phyloP scores from a whole-genome alignment of 139 green algal species.

The Chlamydomonas sp. region DNA sequence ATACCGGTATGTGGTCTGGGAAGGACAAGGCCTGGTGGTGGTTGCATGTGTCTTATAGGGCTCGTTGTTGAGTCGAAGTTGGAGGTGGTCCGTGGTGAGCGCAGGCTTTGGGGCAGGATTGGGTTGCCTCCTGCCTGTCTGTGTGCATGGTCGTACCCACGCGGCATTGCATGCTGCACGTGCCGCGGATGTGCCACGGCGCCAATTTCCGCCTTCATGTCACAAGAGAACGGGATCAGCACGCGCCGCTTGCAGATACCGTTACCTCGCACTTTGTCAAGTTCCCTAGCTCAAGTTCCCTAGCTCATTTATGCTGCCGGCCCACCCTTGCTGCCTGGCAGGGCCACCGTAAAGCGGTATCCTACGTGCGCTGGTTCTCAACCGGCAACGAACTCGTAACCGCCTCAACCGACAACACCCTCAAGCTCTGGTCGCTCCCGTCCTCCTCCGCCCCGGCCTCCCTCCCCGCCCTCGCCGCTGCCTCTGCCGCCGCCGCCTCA shows the following conservation, averaged over 20 bases:
- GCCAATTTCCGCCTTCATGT: too few relatives aligned
- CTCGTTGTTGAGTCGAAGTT: background rate
- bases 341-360: conserved; percentile 79
- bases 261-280: too few relatives aligned
- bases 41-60: background rate
- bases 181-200: too few relatives aligned
- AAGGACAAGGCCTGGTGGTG: background rate
- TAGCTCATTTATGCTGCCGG: background rate
- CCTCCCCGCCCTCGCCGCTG: background rate
- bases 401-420: conserved; percentile 90
- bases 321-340: background rate
- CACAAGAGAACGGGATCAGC: too few relatives aligned
- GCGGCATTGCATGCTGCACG: too few relatives aligned
- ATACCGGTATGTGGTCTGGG: too few relatives aligned
- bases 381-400: conserved; percentile 72
- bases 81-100: background rate
- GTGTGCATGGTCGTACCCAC: too few relatives aligned
- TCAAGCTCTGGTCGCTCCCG: conserved; percentile 75
- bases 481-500: background rate
- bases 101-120: too few relatives aligned
- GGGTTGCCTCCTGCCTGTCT: too few relatives aligned
- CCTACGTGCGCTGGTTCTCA: conserved; percentile 91
- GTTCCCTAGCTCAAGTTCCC: too few relatives aligned
- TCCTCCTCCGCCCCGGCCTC: background rate
- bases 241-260: too few relatives aligned